Conservation (phyloP, 441 rosid species). For the Biscutella laevigata region DNA sequence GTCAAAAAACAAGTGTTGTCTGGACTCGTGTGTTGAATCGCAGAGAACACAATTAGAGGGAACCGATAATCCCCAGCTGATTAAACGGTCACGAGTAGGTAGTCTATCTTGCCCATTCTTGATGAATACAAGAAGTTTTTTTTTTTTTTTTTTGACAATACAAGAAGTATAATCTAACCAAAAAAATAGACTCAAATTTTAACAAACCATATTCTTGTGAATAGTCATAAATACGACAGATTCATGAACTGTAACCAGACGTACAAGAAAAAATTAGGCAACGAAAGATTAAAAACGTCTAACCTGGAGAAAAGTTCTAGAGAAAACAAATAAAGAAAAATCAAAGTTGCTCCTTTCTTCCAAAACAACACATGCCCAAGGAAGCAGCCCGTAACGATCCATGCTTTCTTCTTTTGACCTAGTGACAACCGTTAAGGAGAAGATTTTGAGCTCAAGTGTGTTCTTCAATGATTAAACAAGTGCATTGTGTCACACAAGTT, state of each 20-base stretch:
- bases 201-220: not conserved
- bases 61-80: no score
- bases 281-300: constrained; percentile 7
- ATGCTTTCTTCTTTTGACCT: not conserved
- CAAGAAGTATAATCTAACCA: no score
- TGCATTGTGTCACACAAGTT: not conserved
- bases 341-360: not conserved
- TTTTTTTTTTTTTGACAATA: no score
- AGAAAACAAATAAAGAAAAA: constrained; percentile 8
- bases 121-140: no score
- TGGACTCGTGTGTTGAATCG: no score
- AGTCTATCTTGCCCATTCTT: no score
- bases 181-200: not conserved
- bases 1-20: no score
- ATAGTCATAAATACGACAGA: not conserved
- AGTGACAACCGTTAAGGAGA: not conserved
- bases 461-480: constrained; percentile 15
- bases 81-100: no score
- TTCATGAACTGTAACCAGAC: constrained; percentile 8
- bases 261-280: not conserved
- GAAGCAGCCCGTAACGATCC: constrained; percentile 5
- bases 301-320: constrained; percentile 15
- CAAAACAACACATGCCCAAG: constrained; percentile 9
- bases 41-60: no score
- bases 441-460: constrained; percentile 10